Conservation (phyloP, 2,329 filamentous ascomycete species). For the Stagonosporopsis chrysanthemi region DNA sequence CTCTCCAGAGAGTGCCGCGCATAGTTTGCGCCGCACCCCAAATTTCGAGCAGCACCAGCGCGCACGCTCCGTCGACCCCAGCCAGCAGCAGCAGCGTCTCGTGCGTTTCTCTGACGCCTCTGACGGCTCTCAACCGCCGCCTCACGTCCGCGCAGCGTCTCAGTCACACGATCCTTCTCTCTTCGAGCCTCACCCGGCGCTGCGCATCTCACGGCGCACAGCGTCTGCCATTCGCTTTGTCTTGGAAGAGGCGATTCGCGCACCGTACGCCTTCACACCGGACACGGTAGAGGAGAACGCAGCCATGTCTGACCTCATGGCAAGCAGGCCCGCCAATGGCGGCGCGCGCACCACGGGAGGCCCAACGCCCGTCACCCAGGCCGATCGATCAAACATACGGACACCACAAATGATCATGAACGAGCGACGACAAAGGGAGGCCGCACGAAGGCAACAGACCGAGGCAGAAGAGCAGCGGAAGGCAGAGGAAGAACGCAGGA, state of each 20-base stretch:
- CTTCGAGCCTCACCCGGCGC: conserved; percentile 61
- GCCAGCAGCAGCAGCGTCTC: conserved; percentile 41
- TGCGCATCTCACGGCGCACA: conserved; percentile 80
- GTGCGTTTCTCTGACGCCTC: conserved; percentile 48
- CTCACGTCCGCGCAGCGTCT: conserved; percentile 35
- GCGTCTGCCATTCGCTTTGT: conserved; percentile 91
- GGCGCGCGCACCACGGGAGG: conserved; percentile 62
- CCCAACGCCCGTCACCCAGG: conserved; percentile 61
- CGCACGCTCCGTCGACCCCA: conserved; percentile 55
- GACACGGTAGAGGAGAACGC: conserved; percentile 89
- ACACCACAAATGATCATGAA: conserved; percentile 93
- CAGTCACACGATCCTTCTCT: conserved; percentile 23
- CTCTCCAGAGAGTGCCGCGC: conserved; percentile 58
- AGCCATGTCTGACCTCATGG: conserved; percentile 85
- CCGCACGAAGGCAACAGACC: conserved; percentile 72
- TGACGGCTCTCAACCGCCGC: conserved; percentile 37
- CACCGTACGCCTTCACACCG: conserved; percentile 81
- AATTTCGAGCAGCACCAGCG: conserved; percentile 49
- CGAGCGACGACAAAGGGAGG: conserved; percentile 79
- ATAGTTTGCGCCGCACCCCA: conserved; percentile 63
- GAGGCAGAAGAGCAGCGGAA: conserved; percentile 62
- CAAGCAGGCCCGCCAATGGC: conserved; percentile 65
- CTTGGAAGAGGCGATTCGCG: conserved; percentile 86
- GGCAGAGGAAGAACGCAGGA: conserved; percentile 58
- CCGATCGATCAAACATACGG: conserved; percentile 68